A percentile compares a stretch with the other conserved stretches of the same genome.
Evolutionary conservation across 2,329 filamentous ascomycete genomes (phyloP).

Genomic region (Ambrosiella cleistominuta): DNA sequence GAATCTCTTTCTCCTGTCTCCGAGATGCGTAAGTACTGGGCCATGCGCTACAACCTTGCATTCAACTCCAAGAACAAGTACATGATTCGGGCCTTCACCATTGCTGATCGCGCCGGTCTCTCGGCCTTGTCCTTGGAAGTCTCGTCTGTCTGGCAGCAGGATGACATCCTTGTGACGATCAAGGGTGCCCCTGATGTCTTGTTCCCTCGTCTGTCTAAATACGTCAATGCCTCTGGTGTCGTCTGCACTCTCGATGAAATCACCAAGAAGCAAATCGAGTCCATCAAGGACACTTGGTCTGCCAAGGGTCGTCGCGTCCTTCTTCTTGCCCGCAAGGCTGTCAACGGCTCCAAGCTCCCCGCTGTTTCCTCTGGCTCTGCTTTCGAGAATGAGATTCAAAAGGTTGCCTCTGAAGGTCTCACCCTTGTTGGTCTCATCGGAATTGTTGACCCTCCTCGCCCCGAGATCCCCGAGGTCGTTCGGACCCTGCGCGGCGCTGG

Average conservation of each 20-base stretch:
- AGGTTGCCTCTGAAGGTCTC: constrained; percentile 60
- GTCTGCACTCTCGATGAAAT: constrained; percentile 53
- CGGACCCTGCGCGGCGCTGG: constrained; percentile 79
- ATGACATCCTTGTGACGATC: constrained; percentile 51
- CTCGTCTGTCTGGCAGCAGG: constrained; percentile 98
- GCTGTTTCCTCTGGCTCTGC: constrained; percentile 58
- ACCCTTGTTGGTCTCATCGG: constrained; percentile 84
- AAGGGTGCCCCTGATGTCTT: constrained; percentile 97
- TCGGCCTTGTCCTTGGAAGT: constrained; percentile 91
- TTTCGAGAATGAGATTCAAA: constrained; percentile 76
- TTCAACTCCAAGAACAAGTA: constrained; percentile 29
- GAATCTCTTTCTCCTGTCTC: constrained; percentile 87
- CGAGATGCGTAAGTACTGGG: constrained; percentile 29
- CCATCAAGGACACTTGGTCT: constrained; percentile 76
- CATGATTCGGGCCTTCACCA: constrained; percentile 54
- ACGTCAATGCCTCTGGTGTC: constrained; percentile 63
- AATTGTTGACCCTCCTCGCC: constrained; percentile 91
- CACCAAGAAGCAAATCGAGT: constrained; percentile 50
- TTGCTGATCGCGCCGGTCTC: constrained; percentile 55
- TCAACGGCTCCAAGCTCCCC: constrained; percentile 53
- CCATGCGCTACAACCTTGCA: constrained; percentile 58
- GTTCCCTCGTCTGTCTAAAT: constrained; percentile 68
- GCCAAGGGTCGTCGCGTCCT: constrained; percentile 89
- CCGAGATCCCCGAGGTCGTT: constrained; percentile 76
- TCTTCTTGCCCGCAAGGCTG: constrained; percentile 69